Conservation (phyloP, 148 eudicot species). For the Pharnaceum exiguum region DNA sequence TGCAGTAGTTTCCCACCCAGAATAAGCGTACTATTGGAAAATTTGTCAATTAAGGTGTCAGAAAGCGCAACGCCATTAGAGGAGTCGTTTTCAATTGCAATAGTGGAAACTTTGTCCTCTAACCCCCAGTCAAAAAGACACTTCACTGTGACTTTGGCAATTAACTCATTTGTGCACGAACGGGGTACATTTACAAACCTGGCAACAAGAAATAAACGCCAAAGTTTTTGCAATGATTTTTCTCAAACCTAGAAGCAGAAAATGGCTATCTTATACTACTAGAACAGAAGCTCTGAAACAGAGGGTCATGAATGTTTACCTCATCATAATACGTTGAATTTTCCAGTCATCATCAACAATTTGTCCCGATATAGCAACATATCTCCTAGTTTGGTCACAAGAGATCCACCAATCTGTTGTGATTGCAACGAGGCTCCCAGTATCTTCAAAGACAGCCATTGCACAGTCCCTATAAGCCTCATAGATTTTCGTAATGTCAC, state of each 20-base stretch:
- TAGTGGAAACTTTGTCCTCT: neutral
- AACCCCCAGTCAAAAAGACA: constrained; percentile 12
- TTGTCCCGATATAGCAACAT: constrained; percentile 12
- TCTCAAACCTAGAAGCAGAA: neutral
- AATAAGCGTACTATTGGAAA: neutral
- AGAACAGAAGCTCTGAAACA: too few relatives aligned
- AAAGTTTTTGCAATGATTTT: neutral
- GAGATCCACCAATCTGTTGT: constrained; percentile 10
- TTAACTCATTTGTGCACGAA: neutral
- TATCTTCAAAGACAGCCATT: neutral
- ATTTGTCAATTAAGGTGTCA: neutral
- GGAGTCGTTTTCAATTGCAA: neutral
- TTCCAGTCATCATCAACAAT: constrained; percentile 4
- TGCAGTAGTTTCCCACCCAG: constrained; percentile 5
- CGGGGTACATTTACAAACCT: constrained; percentile 13
- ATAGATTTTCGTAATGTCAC: constrained; percentile 9
- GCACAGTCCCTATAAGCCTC: neutral
- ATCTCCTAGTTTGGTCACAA: constrained; percentile 10
- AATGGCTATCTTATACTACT: too few relatives aligned
- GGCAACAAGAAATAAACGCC: neutral
- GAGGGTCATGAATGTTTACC: neutral
- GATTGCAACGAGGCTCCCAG: constrained; percentile 3
- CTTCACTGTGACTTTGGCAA: neutral
- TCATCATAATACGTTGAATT: constrained; percentile 6
- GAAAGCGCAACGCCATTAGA: constrained; percentile 1